phyloP scores from a whole-genome alignment of 2,329 filamentous ascomycete species.

The Aureobasidium lini region DNA sequence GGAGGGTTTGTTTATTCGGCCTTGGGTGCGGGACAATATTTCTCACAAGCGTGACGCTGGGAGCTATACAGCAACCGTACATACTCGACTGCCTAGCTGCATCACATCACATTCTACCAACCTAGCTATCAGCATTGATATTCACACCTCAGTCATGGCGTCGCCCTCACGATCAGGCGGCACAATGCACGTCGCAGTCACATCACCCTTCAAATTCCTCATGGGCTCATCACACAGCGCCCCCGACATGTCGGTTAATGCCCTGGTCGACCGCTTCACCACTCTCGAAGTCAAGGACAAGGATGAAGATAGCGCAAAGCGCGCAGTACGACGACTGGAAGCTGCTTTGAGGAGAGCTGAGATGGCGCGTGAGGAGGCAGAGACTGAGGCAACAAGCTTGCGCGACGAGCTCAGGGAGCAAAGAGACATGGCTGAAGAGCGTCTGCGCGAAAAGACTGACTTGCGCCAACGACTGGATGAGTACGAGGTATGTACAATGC shows the following conservation, averaged over 20 bases:
- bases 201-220: slow-evolving; percentile 11
- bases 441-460: slow-evolving; percentile 58
- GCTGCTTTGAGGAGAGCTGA: slow-evolving; percentile 37
- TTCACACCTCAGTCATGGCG: not conserved
- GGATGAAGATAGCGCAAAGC: slow-evolving; percentile 32
- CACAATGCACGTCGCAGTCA: slow-evolving; percentile 5
- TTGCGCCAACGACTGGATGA: slow-evolving; percentile 44
- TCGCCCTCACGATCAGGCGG: slow-evolving; percentile 4
- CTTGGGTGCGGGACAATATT: not conserved
- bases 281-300: slow-evolving; percentile 50
- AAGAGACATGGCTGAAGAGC: slow-evolving; percentile 56
- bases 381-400: slow-evolving; percentile 57
- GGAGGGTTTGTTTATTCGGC: not conserved
- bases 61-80: not conserved
- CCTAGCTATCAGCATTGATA: slow-evolving; percentile 5
- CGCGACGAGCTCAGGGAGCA: slow-evolving; percentile 53
- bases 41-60: not conserved
- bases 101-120: not conserved
- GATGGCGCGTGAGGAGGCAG: slow-evolving; percentile 54
- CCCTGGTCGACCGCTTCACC: slow-evolving; percentile 64
- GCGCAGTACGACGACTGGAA: slow-evolving; percentile 34
- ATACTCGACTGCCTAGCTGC: not conserved
- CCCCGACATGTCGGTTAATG: slow-evolving; percentile 18
- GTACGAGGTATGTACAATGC: slow-evolving; percentile 18
- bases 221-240: slow-evolving; percentile 10